Base-by-base conservation (phyloP, 2,329 filamentous ascomycete species). In the Podosphaera fusca region DNA sequence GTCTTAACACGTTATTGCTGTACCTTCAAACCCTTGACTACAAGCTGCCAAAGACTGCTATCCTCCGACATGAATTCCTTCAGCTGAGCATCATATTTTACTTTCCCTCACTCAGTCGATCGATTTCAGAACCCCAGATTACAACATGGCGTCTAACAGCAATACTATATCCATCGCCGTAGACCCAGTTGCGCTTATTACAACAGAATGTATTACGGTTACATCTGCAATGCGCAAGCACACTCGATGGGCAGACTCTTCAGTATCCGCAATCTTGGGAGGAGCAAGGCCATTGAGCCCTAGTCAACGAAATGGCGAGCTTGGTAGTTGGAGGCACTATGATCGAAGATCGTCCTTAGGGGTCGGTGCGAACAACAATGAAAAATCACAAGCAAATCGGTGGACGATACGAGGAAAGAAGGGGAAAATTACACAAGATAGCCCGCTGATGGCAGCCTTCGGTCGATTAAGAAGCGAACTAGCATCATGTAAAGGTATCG, bases 151-250 rank as follows among this genome's bases (percentile, higher is more conserved):
- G 45, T 58, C 61, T 14, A 63, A 60, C 55, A 62, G 54, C 57
- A 56, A 56, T 53, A 55, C 77, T 5, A 75, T 89, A 36, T 80
- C 85, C 38, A 87, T 95, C 60, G 87, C 89, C 49, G 84, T 95
- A 63, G 87, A 95, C 66, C 88, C 89, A 1, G 83, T 95, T 58
- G 89, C 88, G 54, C 75, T 98, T 64, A 88, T 98, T 62, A 95
- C 94, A 61, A 95, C 90, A 70, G 92, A 98, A 81, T 98, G 92
- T 70, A 96, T 96, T 68, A 90, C 89, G 51, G 90, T 98, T 72
- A 96, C 92, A 12, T 95, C 90, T 60, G 88, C 89, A 60, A 95
- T 98, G 78, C 89, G 94, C 67, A 98, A 98, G 73, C 84, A 95
- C 78, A 85, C 88, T 61, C 85, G 92, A 62, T 96, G 90, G 76